Evolutionary conservation across 2,329 filamentous ascomycete genomes (phyloP), one percentile per base, ranked within the genome.

Genomic region (Trichophyton mentagrophytes): DNA sequence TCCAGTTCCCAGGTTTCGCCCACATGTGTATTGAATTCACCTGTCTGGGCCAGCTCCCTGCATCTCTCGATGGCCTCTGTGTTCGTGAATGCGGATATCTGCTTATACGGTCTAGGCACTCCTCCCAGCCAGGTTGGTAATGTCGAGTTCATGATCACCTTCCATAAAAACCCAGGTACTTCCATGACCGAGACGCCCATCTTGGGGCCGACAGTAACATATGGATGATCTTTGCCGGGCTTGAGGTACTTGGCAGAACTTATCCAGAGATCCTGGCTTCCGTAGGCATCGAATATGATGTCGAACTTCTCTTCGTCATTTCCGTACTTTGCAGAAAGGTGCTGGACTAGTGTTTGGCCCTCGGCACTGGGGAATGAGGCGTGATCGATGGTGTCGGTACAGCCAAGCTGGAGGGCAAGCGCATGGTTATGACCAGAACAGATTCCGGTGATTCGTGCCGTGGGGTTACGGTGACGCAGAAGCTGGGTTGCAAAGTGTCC

Each of bases 191-290:
- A 47, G 33, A 51, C 27, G 15, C 38, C 58, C 36, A 55, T 46
- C 33, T 61, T 63, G 11, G 62, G 62, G 5, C 62, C 62, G 40
- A 63, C 62, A 5, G 49, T 63, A 17, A 58, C 60, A 27, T 60
- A 63, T 3, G 57, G 47, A 56, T 63, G 62, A 33, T 63, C 57
- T 38, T 30, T 46, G 5, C 62, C 62, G 7, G 30, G 17, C 38
- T 63, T 63, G 7, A 63, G 62, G 44, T 61, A 63, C 6, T 36
- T 42, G 15, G 60, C 11, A 5, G 60, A 60, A 3, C 51, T 22
- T 46, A 59, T 60, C 62, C 62, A 63, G 9, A 63, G 58, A 11
- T 63, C 60, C 49, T 63, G 62, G 13, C 57, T 63, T 17, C 62
- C 62, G 13, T 63, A 61, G 22, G 62, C 62, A 20, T 63, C 62